Evolutionary conservation across 2,329 filamentous ascomycete species (phyloP).

Genomic region (Clarireedia monteithiana): DNA sequence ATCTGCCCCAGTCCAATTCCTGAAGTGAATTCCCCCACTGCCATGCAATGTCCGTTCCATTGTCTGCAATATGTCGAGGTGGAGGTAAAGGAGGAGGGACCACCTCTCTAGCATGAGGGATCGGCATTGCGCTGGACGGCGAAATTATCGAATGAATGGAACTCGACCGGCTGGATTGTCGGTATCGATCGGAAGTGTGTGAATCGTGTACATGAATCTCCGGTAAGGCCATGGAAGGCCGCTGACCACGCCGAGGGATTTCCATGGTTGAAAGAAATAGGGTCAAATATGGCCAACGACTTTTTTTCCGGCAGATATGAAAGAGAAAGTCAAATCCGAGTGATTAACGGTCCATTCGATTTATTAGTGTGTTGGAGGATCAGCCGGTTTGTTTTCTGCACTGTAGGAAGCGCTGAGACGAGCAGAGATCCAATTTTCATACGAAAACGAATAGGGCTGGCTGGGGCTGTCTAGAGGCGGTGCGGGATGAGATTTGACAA

Average conservation of each 20-base stretch:
- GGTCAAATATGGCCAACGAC: no score
- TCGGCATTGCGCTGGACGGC: slow-evolving; percentile 49
- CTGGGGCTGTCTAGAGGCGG: no score
- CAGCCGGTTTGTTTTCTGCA: no score
- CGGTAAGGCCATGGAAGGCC: neutral
- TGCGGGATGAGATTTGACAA: no score
- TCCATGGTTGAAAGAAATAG: no score
- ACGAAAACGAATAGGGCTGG: no score
- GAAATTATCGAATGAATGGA: slow-evolving; percentile 28
- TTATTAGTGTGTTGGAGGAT: no score
- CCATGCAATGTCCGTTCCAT: slow-evolving; percentile 50
- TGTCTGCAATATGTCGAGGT: slow-evolving; percentile 49
- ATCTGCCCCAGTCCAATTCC: slow-evolving; percentile 37
- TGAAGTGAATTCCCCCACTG: slow-evolving; percentile 52
- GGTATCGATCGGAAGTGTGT: slow-evolving; percentile 24
- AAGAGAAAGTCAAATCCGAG: no score
- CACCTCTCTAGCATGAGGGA: slow-evolving; percentile 47
- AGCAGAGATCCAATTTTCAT: no score
- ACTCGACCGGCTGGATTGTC: slow-evolving; percentile 20
- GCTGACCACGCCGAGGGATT: neutral
- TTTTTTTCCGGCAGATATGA: neutral
- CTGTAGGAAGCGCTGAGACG: no score
- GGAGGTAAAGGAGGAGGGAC: slow-evolving; percentile 57
- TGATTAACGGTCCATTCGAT: no score
- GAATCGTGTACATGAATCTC: neutral